These are phyloP conservation scores for Populus euphratica DNA, from an alignment of 345 rosid genomes.

Conservation along the genomic window DNA sequence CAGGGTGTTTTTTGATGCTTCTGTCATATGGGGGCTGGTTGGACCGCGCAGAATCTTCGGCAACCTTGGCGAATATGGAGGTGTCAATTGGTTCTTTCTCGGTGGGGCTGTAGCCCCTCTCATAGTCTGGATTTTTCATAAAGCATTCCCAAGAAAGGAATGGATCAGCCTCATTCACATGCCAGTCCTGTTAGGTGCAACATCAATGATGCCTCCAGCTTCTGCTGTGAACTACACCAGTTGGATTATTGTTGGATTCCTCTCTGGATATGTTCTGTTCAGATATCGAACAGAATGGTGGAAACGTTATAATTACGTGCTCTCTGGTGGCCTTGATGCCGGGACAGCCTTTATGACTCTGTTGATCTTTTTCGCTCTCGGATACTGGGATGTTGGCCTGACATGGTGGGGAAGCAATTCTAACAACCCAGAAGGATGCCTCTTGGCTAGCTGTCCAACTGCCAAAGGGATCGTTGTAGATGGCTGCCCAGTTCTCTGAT, in stretches of 20 bases:
- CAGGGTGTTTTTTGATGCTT: constrained; percentile 63
- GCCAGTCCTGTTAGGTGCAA: constrained; percentile 67
- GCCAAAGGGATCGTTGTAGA: constrained; percentile 45
- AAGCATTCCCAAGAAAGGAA: constrained; percentile 46
- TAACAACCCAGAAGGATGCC: constrained; percentile 52
- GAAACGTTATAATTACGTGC: constrained; percentile 64
- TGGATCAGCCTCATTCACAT: constrained; percentile 64
- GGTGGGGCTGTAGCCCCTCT: constrained; percentile 61
- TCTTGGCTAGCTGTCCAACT: constrained; percentile 65
- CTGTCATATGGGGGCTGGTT: constrained; percentile 82
- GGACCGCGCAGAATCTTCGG: constrained; percentile 84
- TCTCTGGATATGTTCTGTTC: constrained; percentile 51
- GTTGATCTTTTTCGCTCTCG: constrained; percentile 47
- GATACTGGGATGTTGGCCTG: constrained; percentile 35
- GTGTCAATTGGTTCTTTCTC: constrained; percentile 67
- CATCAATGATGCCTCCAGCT: constrained; percentile 75
- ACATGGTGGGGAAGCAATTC: constrained; percentile 72
- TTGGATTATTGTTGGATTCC: constrained; percentile 58
- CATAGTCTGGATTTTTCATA: constrained; percentile 62
- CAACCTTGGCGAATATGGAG: constrained; percentile 54
- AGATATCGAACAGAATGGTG: constrained; percentile 49
- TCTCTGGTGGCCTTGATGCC: constrained; percentile 72
- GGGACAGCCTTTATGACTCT: constrained; percentile 72
- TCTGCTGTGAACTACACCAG: constrained; percentile 63
- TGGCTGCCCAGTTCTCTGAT: constrained; percentile 55